A percentile compares a stretch with the other conserved stretches of the same genome.
phyloP scores from a whole-genome alignment of 306 rosid species.

The Erythrophleum fordii region DNA sequence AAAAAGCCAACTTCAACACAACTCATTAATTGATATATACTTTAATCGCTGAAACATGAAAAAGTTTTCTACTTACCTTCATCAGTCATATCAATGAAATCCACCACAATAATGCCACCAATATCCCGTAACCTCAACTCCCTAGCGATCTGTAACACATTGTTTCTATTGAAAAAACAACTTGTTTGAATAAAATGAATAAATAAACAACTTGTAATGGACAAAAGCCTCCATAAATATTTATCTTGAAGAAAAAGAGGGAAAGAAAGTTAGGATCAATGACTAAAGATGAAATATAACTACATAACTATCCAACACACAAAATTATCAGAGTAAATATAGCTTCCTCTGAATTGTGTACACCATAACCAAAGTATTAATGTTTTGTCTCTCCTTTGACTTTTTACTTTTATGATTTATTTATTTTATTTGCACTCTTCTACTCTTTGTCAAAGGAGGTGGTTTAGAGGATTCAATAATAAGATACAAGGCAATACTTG shows the following conservation, averaged over 20 bases:
- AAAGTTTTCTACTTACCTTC: constrained; percentile 69
- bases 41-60: constrained; percentile 28
- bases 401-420: neutral
- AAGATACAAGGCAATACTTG: neutral
- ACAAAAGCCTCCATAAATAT: neutral
- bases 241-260: constrained; percentile 3
- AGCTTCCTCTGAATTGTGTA: constrained; percentile 4
- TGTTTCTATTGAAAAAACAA: constrained; percentile 40
- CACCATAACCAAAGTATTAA: constrained; percentile 8
- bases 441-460: neutral
- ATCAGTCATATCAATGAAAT: constrained; percentile 95
- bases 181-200: too few relatives aligned
- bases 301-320: constrained; percentile 14
- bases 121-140: constrained; percentile 95
- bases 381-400: neutral
- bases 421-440: neutral
- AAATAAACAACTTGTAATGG: constrained; percentile 17
- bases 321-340: constrained; percentile 12
- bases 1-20: constrained; percentile 8
- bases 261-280: constrained; percentile 20
- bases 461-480: neutral
- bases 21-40: constrained; percentile 22
- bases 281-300: constrained; percentile 28
- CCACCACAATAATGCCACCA: constrained; percentile 98
- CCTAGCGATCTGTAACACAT: constrained; percentile 81